Conservation (phyloP, 257 asterid species). For the Solanum virginianum region DNA sequence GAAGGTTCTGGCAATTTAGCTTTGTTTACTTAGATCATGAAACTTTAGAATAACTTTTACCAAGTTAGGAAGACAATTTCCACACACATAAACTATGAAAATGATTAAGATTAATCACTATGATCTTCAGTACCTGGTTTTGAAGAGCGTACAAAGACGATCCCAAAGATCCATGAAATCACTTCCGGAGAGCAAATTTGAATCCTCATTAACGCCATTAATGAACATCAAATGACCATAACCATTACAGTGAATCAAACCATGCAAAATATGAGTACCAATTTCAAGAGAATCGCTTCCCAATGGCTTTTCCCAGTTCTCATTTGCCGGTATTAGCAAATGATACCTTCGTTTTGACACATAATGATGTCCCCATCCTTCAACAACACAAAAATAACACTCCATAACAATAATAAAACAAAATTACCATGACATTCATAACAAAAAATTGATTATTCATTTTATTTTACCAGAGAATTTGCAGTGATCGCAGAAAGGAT, state of each 20-base stretch:
- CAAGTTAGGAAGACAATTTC: not conserved
- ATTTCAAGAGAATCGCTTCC: conserved; percentile 21
- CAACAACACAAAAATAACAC: not conserved
- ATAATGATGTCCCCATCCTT: conserved; percentile 94
- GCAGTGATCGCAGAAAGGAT: conserved; percentile 59
- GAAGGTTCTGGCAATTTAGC: not conserved
- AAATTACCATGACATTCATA: not conserved
- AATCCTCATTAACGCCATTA: conserved; percentile 25
- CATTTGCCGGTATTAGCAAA: conserved; percentile 45
- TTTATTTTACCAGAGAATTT: conserved; percentile 37
- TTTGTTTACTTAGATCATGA: not conserved
- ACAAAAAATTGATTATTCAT: not conserved
- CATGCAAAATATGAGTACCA: conserved; percentile 39
- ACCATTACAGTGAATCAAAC: conserved; percentile 74
- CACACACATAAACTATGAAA: not conserved
- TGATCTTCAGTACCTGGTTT: conserved; percentile 33
- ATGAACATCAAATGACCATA: conserved; percentile 64
- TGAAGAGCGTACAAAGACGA: conserved; percentile 45
- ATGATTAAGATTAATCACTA: not conserved
- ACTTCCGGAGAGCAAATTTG: conserved; percentile 22
- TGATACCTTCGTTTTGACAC: conserved; percentile 66
- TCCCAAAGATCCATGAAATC: conserved; percentile 70
- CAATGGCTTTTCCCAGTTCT: conserved; percentile 30
- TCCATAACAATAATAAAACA: not conserved
- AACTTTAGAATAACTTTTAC: not conserved